These are phyloP conservation scores for Xylaria multiplex DNA, from an alignment of 2,329 filamentous ascomycete species.

Conservation along the genomic window DNA sequence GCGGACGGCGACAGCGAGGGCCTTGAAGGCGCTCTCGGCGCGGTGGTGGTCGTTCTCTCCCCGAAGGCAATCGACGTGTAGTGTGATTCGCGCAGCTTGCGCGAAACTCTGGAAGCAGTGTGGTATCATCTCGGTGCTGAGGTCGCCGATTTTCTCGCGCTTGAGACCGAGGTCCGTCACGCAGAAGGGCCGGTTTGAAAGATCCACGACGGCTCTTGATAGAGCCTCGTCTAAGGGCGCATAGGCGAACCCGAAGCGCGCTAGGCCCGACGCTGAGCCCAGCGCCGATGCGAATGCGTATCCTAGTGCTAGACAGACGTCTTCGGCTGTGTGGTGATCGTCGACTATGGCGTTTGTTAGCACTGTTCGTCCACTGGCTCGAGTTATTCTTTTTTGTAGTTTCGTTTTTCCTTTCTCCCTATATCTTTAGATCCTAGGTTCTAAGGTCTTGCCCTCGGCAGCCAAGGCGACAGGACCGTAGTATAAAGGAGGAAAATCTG, in stretches of 20 bases:
- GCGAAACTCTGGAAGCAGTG: slow-evolving; percentile 96
- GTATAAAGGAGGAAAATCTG: not conserved
- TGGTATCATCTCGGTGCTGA: slow-evolving; percentile 96
- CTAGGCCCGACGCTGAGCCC: slow-evolving; percentile 80
- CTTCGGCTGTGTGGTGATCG: slow-evolving; percentile 98
- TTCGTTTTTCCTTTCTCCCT: not conserved
- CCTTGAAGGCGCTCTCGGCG: slow-evolving; percentile 97
- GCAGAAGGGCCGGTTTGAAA: slow-evolving; percentile 89
- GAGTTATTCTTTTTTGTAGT: not conserved
- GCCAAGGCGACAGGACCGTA: not conserved
- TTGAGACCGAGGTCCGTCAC: slow-evolving; percentile 85
- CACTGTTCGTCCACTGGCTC: not conserved
- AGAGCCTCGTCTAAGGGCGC: slow-evolving; percentile 95
- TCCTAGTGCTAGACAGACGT: slow-evolving; percentile 91
- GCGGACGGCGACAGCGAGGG: slow-evolving; percentile 85
- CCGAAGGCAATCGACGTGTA: slow-evolving; percentile 92
- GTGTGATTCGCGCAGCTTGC: slow-evolving; percentile 86
- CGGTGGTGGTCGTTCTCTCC: slow-evolving; percentile 96
- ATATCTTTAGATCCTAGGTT: not conserved
- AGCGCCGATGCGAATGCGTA: slow-evolving; percentile 84
- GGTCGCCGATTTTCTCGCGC: slow-evolving; percentile 91
- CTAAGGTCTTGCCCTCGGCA: not conserved
- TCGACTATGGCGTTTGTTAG: slow-evolving; percentile 71
- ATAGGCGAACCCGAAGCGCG: slow-evolving; percentile 91
- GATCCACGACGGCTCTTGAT: slow-evolving; percentile 91